Conservation (phyloP, 345 rosid species). For the Citrus glauca region DNA sequence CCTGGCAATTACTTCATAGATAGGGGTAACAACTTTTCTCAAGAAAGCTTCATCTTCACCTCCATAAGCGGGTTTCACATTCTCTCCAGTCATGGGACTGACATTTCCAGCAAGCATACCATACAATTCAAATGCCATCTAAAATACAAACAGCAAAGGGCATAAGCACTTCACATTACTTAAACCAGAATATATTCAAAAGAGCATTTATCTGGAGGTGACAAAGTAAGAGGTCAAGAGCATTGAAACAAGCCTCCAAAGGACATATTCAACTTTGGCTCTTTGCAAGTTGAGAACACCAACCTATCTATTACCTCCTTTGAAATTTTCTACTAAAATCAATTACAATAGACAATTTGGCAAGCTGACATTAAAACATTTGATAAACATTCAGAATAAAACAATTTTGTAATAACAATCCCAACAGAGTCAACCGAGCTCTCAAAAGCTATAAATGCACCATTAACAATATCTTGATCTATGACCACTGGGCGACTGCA, state of each 20-base stretch:
- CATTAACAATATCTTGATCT: not conserved
- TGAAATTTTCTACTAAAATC: not conserved
- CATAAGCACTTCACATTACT: not conserved
- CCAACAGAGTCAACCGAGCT: not conserved
- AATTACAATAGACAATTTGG: not conserved
- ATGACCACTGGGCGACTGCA: not conserved
- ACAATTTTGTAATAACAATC: not conserved
- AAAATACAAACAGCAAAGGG: constrained; percentile 5
- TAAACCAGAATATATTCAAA: not conserved
- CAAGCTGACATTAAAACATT: not conserved
- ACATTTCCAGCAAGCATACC: constrained; percentile 98
- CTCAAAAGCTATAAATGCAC: not conserved
- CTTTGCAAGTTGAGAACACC: not conserved
- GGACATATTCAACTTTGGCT: not conserved
- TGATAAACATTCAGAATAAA: not conserved
- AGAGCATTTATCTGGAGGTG: constrained; percentile 4
- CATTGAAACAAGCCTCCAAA: not conserved
- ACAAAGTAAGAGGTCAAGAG: not conserved
- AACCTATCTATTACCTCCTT: not conserved
- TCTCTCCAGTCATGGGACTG: constrained; percentile 97
- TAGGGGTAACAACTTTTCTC: constrained; percentile 88
- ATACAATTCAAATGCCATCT: constrained; percentile 99
- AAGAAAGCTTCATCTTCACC: constrained; percentile 97
- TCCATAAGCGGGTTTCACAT: constrained; percentile 96
- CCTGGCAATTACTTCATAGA: constrained; percentile 77